Evolutionary conservation across 345 rosid species (phyloP).

Genomic region (Eucalyptus tenuipes): DNA sequence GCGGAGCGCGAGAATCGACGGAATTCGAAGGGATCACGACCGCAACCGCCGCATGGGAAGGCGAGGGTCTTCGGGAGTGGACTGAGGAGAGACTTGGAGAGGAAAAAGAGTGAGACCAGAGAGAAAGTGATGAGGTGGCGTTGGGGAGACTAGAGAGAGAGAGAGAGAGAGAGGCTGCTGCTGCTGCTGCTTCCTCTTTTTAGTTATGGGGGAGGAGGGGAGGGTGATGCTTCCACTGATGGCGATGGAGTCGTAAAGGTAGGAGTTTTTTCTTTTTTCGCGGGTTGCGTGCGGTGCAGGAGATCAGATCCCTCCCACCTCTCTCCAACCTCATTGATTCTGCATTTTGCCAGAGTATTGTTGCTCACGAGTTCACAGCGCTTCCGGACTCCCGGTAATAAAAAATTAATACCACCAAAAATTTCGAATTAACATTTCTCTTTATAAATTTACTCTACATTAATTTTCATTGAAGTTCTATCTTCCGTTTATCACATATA

Average conservation of each 20-base stretch:
- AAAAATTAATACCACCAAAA: too few relatives aligned
- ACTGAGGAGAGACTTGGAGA: neutral
- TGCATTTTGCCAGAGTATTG: neutral
- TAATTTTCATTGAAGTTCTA: fast-evolving
- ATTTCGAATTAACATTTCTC: too few relatives aligned
- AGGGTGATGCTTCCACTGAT: neutral
- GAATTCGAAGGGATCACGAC: neutral
- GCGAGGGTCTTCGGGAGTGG: neutral
- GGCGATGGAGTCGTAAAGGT: neutral
- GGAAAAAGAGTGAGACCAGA: neutral
- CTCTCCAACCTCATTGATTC: neutral
- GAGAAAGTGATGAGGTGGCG: neutral
- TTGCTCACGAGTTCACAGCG: neutral
- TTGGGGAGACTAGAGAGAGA: neutral
- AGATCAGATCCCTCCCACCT: neutral
- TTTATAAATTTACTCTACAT: too few relatives aligned
- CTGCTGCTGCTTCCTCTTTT: neutral
- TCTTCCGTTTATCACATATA: fast-evolving
- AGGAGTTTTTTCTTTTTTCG: neutral
- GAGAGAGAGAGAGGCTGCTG: too few relatives aligned
- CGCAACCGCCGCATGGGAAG: neutral
- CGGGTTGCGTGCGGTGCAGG: conserved; percentile 1
- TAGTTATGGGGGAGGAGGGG: neutral
- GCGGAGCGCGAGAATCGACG: neutral
- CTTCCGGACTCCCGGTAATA: neutral